phyloP scores from a whole-genome alignment of 2,329 filamentous ascomycete species.

The Pyrenochaeta sp. region DNA sequence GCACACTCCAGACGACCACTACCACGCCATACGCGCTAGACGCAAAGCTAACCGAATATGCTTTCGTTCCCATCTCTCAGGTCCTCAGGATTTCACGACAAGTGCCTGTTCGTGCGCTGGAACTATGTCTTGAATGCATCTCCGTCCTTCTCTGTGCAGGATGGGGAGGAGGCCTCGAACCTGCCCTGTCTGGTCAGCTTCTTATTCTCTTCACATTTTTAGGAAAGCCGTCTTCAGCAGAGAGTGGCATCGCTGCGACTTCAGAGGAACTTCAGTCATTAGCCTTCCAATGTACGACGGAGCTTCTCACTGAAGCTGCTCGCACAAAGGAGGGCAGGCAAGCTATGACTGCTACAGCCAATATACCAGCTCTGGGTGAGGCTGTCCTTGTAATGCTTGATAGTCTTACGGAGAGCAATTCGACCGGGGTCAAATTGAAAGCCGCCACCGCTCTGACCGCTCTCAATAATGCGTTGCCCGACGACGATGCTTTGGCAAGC shows the following conservation, averaged over 20 bases:
- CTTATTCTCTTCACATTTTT: constrained; percentile 85
- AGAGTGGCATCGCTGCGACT: constrained; percentile 55
- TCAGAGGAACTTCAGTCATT: constrained; percentile 79
- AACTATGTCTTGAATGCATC: constrained; percentile 79
- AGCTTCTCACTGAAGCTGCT: constrained; percentile 69
- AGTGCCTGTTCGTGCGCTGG: constrained; percentile 75
- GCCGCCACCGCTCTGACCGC: constrained; percentile 71
- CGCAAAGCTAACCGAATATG: constrained; percentile 87
- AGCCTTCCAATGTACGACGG: constrained; percentile 73
- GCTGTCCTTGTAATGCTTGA: constrained; percentile 82
- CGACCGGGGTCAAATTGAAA: constrained; percentile 73
- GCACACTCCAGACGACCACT: constrained; percentile 47
- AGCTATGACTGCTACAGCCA: constrained; percentile 63
- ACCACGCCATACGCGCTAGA: constrained; percentile 64
- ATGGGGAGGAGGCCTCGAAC: constrained; percentile 77
- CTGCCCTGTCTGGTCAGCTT: constrained; percentile 81
- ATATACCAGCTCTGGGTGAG: constrained; percentile 82
- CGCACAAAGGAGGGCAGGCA: constrained; percentile 59
- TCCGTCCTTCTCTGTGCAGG: constrained; percentile 76
- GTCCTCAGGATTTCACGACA: constrained; percentile 79
- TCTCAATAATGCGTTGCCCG: constrained; percentile 70
- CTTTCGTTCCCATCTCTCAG: constrained; percentile 91
- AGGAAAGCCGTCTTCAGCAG: constrained; percentile 72
- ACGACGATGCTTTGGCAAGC: constrained; percentile 78
- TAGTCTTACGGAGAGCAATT: constrained; percentile 70